These are phyloP conservation scores for Camellia japonica DNA, from an alignment of 148 eudicot genomes.

Conservation along the genomic window DNA sequence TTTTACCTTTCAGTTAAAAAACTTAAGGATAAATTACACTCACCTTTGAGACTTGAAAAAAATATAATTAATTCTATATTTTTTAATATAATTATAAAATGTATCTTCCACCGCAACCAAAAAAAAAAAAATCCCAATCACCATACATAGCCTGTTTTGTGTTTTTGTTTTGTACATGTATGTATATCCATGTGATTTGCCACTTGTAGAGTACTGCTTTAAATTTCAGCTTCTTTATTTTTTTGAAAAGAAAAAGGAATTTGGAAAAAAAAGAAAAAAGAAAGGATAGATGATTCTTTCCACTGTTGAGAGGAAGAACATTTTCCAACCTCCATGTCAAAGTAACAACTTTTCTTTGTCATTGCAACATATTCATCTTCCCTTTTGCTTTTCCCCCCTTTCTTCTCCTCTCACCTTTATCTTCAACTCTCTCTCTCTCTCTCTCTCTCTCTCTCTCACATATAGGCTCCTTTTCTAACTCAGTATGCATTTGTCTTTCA, in stretches of 20 bases:
- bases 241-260: constrained; percentile 14
- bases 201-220: no score
- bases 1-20: no score
- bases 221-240: no score
- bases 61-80: no score
- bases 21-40: no score
- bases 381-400: constrained; percentile 35
- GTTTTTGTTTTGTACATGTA: not conserved
- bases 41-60: no score
- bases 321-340: constrained; percentile 38
- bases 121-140: no score
- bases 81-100: no score
- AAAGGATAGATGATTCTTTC: constrained; percentile 25
- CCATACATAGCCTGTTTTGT: not conserved
- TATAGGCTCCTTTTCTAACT: constrained; percentile 15
- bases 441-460: constrained; percentile 15
- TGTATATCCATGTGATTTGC: constrained; percentile 5
- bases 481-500: constrained; percentile 19
- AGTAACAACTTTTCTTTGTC: constrained; percentile 32
- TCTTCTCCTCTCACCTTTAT: constrained; percentile 11
- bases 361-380: constrained; percentile 24
- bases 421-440: not conserved
- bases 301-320: constrained; percentile 21
- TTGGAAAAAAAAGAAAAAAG: not conserved
- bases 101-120: no score